A percentile compares a stretch with the other conserved stretches of the same genome.
Conservation (phyloP, 1,284 basidiomycete species). For the Puccinia triticina region DNA sequence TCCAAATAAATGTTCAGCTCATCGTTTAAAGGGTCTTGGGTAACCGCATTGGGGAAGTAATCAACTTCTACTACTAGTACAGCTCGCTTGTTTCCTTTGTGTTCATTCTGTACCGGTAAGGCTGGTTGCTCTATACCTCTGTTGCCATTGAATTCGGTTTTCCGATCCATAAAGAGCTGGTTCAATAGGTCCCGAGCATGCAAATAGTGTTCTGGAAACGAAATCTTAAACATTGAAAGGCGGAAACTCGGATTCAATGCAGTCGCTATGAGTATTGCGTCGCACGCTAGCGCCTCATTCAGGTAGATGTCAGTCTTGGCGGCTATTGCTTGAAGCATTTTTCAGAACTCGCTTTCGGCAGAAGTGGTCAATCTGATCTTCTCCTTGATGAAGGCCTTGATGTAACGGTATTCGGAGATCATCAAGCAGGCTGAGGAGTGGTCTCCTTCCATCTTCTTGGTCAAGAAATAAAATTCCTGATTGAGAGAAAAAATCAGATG, state of each 20-base stretch:
- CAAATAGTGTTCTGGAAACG: background rate
- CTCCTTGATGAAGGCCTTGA: too few species aligned
- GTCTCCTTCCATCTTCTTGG: too few species aligned
- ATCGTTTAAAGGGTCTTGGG: too few species aligned
- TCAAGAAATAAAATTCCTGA: too few species aligned
- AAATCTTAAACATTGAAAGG: background rate
- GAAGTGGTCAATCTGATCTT: background rate
- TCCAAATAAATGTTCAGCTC: too few species aligned
- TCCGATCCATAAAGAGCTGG: background rate
- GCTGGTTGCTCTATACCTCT: background rate
- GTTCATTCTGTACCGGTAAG: background rate
- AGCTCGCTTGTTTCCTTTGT: slow-evolving; percentile 9
- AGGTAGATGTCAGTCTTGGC: background rate
- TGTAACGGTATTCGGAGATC: too few species aligned
- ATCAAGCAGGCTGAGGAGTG: too few species aligned
- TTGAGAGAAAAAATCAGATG: background rate
- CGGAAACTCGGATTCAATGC: slow-evolving; percentile 10
- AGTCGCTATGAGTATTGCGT: slow-evolving; percentile 8
- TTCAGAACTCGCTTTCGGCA: background rate
- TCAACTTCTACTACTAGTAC: too few species aligned
- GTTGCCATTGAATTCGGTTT: background rate
- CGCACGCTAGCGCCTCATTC: background rate
- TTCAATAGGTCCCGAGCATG: background rate
- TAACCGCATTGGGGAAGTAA: too few species aligned
- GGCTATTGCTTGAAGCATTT: background rate